A percentile compares a stretch with the other conserved stretches of the same genome.
Conservation (phyloP, 176 grass and related monocot genomes). For the Alloteropsis semialata region DNA sequence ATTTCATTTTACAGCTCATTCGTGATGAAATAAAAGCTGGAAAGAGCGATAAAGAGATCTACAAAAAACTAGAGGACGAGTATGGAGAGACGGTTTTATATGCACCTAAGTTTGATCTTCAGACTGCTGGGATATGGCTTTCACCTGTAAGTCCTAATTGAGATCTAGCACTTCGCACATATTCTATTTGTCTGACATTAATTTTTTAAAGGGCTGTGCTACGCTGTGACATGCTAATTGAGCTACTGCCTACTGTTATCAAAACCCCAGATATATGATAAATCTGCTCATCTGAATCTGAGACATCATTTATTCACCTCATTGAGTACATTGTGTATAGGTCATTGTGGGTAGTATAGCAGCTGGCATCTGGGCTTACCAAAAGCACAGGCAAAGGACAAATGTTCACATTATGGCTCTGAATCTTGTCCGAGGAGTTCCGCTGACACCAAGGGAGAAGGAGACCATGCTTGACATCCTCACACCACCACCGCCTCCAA, state of each 20-base stretch:
- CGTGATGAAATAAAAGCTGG: constrained; percentile 74
- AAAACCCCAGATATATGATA: neutral
- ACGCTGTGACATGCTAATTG: too few relatives aligned
- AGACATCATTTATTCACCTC: neutral
- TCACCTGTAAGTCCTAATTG: constrained; percentile 56
- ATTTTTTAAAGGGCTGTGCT: neutral
- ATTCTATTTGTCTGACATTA: neutral
- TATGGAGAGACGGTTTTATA: constrained; percentile 88
- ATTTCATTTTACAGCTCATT: constrained; percentile 64
- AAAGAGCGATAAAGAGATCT: constrained; percentile 88
- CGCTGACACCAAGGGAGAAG: constrained; percentile 83
- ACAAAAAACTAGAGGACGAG: constrained; percentile 65
- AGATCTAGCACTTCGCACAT: neutral
- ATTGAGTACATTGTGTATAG: constrained; percentile 22
- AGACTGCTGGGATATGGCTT: constrained; percentile 95
- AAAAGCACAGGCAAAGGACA: constrained; percentile 73
- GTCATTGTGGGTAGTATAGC: constrained; percentile 68
- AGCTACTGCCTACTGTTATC: neutral
- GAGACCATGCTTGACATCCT: constrained; percentile 78
- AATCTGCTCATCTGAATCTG: neutral
- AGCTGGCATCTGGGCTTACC: constrained; percentile 73
- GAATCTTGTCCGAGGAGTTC: constrained; percentile 79
- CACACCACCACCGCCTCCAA: constrained; percentile 50
- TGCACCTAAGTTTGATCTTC: constrained; percentile 88
- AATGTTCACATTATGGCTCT: constrained; percentile 95